A percentile compares a stretch with the other conserved stretches of the same genome.
Conservation (phyloP, 176 grass and related monocot species). For the Zoysia pacifica region DNA sequence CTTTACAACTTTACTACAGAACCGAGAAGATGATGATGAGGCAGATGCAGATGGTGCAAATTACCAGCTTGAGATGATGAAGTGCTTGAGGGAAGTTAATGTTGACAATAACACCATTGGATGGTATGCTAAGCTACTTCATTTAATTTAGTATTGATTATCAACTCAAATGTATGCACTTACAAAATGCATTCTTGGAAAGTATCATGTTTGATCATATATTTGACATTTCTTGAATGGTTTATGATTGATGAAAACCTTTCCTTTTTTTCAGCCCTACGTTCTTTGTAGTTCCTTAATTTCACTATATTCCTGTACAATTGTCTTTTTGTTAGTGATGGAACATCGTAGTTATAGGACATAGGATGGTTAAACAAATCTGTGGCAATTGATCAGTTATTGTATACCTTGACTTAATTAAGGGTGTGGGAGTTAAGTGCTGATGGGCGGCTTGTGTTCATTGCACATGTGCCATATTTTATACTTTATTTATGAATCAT, state of each 20-base stretch:
- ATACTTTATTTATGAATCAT: slow-evolving; percentile 4
- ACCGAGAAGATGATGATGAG: slow-evolving; percentile 94
- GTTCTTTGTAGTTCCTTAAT: not conserved
- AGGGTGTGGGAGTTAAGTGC: not conserved
- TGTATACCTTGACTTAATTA: too few species aligned
- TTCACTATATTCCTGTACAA: not conserved
- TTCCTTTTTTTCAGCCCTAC: not conserved
- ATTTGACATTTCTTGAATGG: not conserved
- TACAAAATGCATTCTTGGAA: not conserved
- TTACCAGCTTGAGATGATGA: slow-evolving; percentile 99
- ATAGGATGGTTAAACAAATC: not conserved
- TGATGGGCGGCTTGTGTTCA: not conserved
- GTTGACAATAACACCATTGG: slow-evolving; percentile 99
- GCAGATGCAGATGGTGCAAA: slow-evolving; percentile 96
- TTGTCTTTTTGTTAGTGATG: not conserved
- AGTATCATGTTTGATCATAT: not conserved
- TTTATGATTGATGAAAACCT: not conserved
- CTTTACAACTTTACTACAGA: slow-evolving; percentile 39
- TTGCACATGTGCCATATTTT: slow-evolving; percentile 1
- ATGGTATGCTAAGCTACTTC: slow-evolving; percentile 64
- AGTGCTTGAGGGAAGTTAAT: slow-evolving; percentile 95
- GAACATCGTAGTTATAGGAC: not conserved
- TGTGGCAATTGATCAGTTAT: too few species aligned
- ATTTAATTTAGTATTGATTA: not conserved
- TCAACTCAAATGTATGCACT: not conserved